Evolutionary conservation across 768 basidiomycete species (phyloP).

Genomic region (Xerocomellus amylosporus): DNA sequence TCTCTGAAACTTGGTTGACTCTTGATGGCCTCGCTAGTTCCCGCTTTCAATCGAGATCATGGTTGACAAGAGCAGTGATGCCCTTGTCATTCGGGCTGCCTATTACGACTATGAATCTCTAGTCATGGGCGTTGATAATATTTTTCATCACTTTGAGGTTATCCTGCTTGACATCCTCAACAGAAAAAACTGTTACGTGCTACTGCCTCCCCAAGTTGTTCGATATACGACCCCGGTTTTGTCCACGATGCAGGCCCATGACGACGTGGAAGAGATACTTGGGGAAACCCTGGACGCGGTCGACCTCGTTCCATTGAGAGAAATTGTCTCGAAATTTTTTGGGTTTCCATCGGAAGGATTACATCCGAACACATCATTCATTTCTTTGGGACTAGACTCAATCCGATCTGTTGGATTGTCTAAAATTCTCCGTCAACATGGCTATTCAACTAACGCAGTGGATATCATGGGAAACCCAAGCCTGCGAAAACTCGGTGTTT

Average conservation of each 20-base stretch:
- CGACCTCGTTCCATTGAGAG: constrained; percentile 8
- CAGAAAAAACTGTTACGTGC: constrained; percentile 1
- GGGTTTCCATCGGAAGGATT: constrained; percentile 13
- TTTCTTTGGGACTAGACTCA: constrained; percentile 48
- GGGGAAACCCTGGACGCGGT: not conserved
- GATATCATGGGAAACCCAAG: constrained; percentile 38
- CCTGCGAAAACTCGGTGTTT: constrained; percentile 11
- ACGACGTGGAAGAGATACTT: not conserved
- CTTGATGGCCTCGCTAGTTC: constrained; percentile 15
- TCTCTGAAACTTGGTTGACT: not conserved
- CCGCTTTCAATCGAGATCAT: constrained; percentile 26
- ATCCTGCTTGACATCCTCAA: constrained; percentile 19
- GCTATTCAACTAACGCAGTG: constrained; percentile 34
- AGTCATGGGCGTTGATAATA: constrained; percentile 11
- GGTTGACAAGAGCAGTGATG: constrained; percentile 19
- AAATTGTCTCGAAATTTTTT: constrained; percentile 21
- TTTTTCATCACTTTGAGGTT: constrained; percentile 26
- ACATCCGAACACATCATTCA: constrained; percentile 32
- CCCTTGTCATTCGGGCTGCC: constrained; percentile 21
- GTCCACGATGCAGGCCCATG: not conserved
- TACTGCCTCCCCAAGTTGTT: not conserved
- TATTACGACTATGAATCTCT: constrained; percentile 21
- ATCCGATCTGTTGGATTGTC: constrained; percentile 46
- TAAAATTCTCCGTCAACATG: constrained; percentile 32
- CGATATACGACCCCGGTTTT: not conserved